Base-by-base conservation (phyloP, 1,284 basidiomycete genomes). In the Apiotrichum akiyoshidainum region DNA sequence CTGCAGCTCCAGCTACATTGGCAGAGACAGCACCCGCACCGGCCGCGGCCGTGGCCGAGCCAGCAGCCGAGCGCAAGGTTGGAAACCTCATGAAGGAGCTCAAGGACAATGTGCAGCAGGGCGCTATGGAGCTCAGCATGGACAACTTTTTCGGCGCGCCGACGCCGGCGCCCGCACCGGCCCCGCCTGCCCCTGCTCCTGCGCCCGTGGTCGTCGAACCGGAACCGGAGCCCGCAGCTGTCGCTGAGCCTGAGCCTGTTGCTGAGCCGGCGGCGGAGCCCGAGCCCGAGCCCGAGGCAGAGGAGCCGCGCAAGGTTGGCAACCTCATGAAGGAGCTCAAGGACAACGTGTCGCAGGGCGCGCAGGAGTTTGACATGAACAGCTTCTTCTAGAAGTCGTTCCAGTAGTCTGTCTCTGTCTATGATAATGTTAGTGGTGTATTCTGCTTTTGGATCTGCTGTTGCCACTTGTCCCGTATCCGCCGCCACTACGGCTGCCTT, bases 21-120 rank as follows among this genome's bases (percentile, higher is more conserved):
- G 11, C 41, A 19, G 33, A 17, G 16, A 17, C 22, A 7, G 31
- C 31, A 16, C 45, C 13, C 7, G 45, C 3, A 12, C n/a, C 45
- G 26, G 19, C 19, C 13, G 12, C 31, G 3, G 26, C n/a, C 1
- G 19, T 19, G 11, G 10, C 44, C 1, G 21, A 21, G 19, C 19
- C 44, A 10, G 44, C 19, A 22, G 26, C 45, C 13, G 19, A 21
- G 68, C 86, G 85, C 54, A 89, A 87, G 22, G 77, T 92, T 49
- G 90, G 90, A 5, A 89, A 82, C 67, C 75, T 93, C 69, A 87
- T 94, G 72, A 76, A 76, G 64, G 71, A 71, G 37, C 66, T 75
- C 37, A 72, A 74, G 58, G 69, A 74, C 57, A 73, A 76, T 57
- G 71, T 73, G 22, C 66, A 71, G 58, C 78, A 79, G 58, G 78